A percentile compares a stretch with the other conserved stretches of the same genome.
Evolutionary conservation across 805 yeast species (phyloP).

Genomic region (Kodamaea jinghongensis): DNA sequence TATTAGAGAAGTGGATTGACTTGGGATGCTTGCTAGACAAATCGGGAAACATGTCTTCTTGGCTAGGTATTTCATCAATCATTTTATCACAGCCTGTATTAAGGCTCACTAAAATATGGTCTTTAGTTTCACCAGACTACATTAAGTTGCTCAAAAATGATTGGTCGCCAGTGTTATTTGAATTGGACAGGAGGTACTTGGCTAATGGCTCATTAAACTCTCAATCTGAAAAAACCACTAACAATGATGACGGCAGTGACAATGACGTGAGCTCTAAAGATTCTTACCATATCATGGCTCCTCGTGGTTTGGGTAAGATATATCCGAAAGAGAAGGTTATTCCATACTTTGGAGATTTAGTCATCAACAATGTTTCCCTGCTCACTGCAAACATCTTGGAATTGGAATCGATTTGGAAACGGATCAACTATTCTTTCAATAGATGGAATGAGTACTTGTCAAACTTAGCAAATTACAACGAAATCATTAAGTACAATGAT

Average conservation of each 20-base stretch:
- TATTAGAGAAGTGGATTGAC: conserved; percentile 80
- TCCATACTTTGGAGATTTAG: conserved; percentile 88
- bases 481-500: conserved; percentile 38
- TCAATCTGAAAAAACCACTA: conserved; percentile 11
- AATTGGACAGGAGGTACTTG: conserved; percentile 73
- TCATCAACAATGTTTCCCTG: conserved; percentile 41
- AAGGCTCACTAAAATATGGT: conserved; percentile 74
- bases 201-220: conserved; percentile 26
- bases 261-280: conserved; percentile 24
- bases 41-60: conserved; percentile 88
- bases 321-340: conserved; percentile 76
- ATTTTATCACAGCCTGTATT: conserved; percentile 80
- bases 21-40: conserved; percentile 75
- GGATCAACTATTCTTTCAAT: conserved; percentile 67
- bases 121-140: conserved; percentile 56
- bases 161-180: conserved; percentile 93
- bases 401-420: conserved; percentile 62
- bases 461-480: conserved; percentile 44
- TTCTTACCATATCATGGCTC: conserved; percentile 74
- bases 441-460: conserved; percentile 78
- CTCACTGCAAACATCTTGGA: conserved; percentile 41
- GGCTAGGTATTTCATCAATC: conserved; percentile 86
- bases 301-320: conserved; percentile 78
- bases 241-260: conserved; percentile 5
- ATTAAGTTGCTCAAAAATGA: conserved; percentile 65